These are phyloP conservation scores for Triticum timopheevii DNA, from an alignment of 176 grass and related monocot genomes.

Conservation along the genomic window DNA sequence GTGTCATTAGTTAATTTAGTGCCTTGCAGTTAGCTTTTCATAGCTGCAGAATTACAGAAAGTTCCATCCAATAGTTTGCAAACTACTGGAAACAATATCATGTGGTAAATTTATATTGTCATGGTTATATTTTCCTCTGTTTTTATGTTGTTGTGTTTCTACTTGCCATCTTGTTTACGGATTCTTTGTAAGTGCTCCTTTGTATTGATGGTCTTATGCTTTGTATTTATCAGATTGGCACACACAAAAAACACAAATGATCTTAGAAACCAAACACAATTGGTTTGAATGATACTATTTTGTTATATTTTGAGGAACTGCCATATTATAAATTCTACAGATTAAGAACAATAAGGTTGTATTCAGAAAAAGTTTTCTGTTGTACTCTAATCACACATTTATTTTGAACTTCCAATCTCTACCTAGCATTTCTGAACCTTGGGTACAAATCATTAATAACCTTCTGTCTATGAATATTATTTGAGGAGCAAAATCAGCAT, in stretches of 20 bases:
- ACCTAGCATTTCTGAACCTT: background rate
- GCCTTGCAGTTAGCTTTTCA: too few species aligned
- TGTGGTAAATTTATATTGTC: too few species aligned
- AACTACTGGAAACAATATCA: too few species aligned
- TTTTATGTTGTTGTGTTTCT: too few species aligned
- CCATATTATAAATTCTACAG: background rate
- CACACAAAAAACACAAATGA: background rate
- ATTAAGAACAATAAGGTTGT: background rate
- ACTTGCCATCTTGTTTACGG: too few species aligned
- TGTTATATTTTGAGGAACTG: background rate
- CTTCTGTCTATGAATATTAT: background rate
- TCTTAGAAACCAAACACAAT: background rate
- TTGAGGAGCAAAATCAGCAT: background rate
- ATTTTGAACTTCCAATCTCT: background rate
- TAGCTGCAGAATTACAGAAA: too few species aligned
- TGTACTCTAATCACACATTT: background rate
- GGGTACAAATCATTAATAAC: background rate
- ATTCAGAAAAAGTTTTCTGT: background rate
- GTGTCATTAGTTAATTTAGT: too few species aligned
- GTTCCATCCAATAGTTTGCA: too few species aligned
- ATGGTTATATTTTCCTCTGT: too few species aligned
- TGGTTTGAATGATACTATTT: background rate
- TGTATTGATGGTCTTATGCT: too few species aligned
- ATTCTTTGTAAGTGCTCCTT: too few species aligned
- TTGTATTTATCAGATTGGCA: too few species aligned